A percentile compares a stretch with the other conserved stretches of the same genome.
These are phyloP conservation scores for Entonaema liquescens DNA, from an alignment of 495 filamentous ascomycete species.

Conservation along the genomic window DNA sequence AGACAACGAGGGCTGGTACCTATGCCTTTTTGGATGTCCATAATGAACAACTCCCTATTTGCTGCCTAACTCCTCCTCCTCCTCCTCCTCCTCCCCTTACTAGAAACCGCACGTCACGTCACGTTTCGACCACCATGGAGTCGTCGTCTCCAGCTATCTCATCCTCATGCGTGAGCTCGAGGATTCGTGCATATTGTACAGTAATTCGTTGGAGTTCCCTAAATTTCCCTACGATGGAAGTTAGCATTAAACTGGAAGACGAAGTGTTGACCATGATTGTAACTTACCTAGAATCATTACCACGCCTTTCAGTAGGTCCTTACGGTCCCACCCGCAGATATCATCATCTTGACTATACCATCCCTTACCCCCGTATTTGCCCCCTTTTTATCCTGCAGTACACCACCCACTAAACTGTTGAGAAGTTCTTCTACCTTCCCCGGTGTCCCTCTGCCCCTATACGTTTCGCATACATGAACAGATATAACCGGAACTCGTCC, in stretches of 20 bases:
- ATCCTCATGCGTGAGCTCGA: slow-evolving; percentile 70
- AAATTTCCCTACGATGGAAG: slow-evolving; percentile 76
- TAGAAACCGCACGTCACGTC: slow-evolving; percentile 12
- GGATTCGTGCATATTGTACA: slow-evolving; percentile 83
- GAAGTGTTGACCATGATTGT: slow-evolving; percentile 15
- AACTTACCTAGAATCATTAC: slow-evolving; percentile 89
- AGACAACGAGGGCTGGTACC: slow-evolving; percentile 10
- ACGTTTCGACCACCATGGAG: slow-evolving; percentile 43
- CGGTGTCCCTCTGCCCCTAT: slow-evolving; percentile 88
- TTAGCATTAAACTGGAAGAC: slow-evolving; percentile 42
- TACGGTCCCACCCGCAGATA: slow-evolving; percentile 88
- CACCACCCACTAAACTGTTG: slow-evolving; percentile 76
- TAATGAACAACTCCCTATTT: slow-evolving; percentile 8
- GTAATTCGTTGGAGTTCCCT: slow-evolving; percentile 90
- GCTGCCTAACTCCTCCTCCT: slow-evolving; percentile 19
- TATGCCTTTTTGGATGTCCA: slow-evolving; percentile 1
- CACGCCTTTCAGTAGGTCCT: slow-evolving; percentile 85
- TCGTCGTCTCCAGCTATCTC: slow-evolving; percentile 46
- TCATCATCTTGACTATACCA: slow-evolving; percentile 69
- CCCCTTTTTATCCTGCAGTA: slow-evolving; percentile 62
- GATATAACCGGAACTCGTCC: slow-evolving; percentile 89
- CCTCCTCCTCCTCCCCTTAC: too few relatives aligned
- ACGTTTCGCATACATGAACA: slow-evolving; percentile 96
- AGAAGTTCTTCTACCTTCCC: slow-evolving; percentile 91
- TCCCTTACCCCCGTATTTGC: slow-evolving; percentile 59